Base-by-base conservation (phyloP, 2,329 filamentous ascomycete species). In the Penicillium sp. region DNA sequence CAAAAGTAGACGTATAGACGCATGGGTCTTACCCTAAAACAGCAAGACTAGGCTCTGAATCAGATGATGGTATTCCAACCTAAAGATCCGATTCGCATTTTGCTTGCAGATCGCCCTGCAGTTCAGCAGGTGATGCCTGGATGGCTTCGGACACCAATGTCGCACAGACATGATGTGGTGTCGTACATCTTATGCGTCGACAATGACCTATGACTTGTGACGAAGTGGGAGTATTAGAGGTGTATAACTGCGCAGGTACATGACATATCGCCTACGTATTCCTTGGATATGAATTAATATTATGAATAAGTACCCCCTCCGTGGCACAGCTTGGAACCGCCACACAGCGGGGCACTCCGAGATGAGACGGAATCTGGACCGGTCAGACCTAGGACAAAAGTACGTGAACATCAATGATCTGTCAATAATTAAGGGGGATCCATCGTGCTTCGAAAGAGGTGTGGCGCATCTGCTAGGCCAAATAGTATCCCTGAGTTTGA, bases 271-370 rank as follows among this genome's bases (percentile, higher is more conserved):
- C 14, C 14, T 47, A 33, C n/a, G 29, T 37, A 47, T 43, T 24
- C 21, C 3, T n/a, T 51, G 48, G 11, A 51, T 19, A 16, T 42
- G 39, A 9, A 45, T 50, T 39, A 29, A 39, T 29, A 37, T 47
- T 37, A 5, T 39, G 7, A 27, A 4, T 10, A 44, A 56, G 19
- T 22, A 14, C 19, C n/a, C 7, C 31, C 43, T 14, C n/a, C n/a
- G 58, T 59, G 58, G 62, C 57, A 62, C 59, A 64, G 58, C 52
- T 44, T 42, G 19, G 37, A 59, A 65, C 59, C 62, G 63, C 63
- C 63, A 65, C 63, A 64, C n/a, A 59, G 61, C 57, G 62, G 62
- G 60, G 52, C 49, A n/a, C 22, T 10, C 37, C 35, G 10, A 51
- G 29, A 33, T 46, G 43, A 46, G 52, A 47, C 33, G 16, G 35